These are phyloP conservation scores for Aspergillus ellipticus DNA, from an alignment of 495 filamentous ascomycete species.

Conservation along the genomic window DNA sequence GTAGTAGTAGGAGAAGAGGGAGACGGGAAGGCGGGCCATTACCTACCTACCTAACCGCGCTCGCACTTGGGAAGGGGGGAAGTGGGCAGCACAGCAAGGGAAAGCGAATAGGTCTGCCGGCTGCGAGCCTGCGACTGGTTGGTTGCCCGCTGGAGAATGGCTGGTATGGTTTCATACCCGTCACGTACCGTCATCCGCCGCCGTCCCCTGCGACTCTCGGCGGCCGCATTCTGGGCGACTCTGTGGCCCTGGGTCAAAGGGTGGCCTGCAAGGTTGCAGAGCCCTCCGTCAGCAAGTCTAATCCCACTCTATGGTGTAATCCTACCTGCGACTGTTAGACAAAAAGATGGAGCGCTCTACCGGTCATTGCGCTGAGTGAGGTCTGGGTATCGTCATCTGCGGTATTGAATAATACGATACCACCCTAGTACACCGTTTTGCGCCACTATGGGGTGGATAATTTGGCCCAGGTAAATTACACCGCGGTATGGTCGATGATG, in stretches of 20 bases:
- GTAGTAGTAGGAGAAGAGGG: slow-evolving; percentile 58
- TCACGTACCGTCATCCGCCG: slow-evolving; percentile 14
- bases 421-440: slow-evolving; percentile 3
- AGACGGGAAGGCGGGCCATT: slow-evolving; percentile 28
- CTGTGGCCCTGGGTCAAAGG: slow-evolving; percentile 1
- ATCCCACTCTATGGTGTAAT: slow-evolving; percentile 5
- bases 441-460: slow-evolving; percentile 17
- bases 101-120: slow-evolving; percentile 12
- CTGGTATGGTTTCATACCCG: slow-evolving; percentile 20
- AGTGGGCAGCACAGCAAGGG: slow-evolving; percentile 26
- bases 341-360: not conserved
- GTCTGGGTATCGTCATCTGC: not conserved
- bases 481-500: slow-evolving; percentile 3
- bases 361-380: slow-evolving; percentile 5
- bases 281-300: not conserved
- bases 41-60: slow-evolving; percentile 16
- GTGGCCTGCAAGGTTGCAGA: slow-evolving; percentile 1
- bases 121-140: slow-evolving; percentile 17
- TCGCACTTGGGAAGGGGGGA: slow-evolving; percentile 17
- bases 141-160: slow-evolving; percentile 16
- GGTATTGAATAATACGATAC: slow-evolving; percentile 12
- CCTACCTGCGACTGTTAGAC: not conserved
- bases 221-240: slow-evolving; percentile 5
- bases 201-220: slow-evolving; percentile 6
- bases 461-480: slow-evolving; percentile 11